phyloP scores from a whole-genome alignment of 106 monocot genomes.

The Phalaenopsis aphrodite region DNA sequence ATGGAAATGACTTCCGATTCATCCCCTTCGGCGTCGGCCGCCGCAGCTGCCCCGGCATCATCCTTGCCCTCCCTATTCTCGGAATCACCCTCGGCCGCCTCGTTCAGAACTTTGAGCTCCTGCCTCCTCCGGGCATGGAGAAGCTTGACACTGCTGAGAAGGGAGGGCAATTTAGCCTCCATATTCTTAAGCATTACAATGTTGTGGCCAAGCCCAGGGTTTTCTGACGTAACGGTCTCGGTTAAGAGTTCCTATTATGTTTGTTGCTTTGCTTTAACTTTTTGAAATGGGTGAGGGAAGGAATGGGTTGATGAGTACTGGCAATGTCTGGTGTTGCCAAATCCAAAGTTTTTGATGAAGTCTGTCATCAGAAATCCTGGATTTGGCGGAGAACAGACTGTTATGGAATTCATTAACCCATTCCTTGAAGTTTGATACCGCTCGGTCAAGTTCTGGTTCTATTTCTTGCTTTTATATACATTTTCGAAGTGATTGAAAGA shows the following conservation, averaged over 20 bases:
- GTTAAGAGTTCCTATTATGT: neutral
- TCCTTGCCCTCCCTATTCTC: slow-evolving; percentile 73
- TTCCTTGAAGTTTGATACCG: too few species aligned
- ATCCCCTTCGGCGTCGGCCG: slow-evolving; percentile 66
- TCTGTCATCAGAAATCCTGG: too few species aligned
- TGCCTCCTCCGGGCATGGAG: slow-evolving; percentile 52
- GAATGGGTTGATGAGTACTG: neutral
- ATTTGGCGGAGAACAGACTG: too few species aligned
- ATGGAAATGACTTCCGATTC: slow-evolving; percentile 67
- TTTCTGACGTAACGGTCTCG: slow-evolving; percentile 2
- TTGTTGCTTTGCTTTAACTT: neutral
- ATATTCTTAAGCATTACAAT: slow-evolving; percentile 63
- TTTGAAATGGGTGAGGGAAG: neutral
- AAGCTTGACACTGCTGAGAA: slow-evolving; percentile 72
- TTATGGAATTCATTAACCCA: too few species aligned
- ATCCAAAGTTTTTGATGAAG: too few species aligned
- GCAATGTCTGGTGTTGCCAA: too few species aligned
- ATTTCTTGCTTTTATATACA: too few species aligned
- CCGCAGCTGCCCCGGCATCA: slow-evolving; percentile 70
- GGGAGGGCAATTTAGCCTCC: slow-evolving; percentile 80
- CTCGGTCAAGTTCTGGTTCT: too few species aligned
- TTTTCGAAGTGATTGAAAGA: too few species aligned
- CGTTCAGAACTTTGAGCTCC: slow-evolving; percentile 71
- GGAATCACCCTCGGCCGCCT: slow-evolving; percentile 61
- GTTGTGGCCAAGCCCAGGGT: slow-evolving; percentile 65